Evolutionary conservation across 2,329 filamentous ascomycete genomes (phyloP).

Genomic region (Epichloe bromicola): DNA sequence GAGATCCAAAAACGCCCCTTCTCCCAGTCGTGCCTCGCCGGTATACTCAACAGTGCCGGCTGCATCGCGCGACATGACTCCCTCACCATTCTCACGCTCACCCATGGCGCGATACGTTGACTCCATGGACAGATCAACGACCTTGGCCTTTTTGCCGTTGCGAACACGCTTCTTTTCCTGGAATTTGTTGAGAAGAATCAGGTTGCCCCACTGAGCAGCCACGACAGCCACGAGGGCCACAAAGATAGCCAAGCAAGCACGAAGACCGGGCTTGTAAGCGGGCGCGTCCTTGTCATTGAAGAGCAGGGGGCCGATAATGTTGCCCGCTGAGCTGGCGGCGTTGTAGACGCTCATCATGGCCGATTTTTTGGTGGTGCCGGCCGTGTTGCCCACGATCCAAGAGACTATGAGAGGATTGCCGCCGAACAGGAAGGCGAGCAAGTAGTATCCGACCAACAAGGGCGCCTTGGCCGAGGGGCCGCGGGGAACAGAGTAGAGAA

Average conservation of each 20-base stretch:
- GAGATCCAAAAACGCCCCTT: conserved; percentile 43
- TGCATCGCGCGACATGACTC: conserved; percentile 13
- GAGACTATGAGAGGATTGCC: conserved; percentile 52
- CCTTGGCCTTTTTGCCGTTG: conserved; percentile 46
- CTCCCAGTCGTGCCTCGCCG: conserved; percentile 22
- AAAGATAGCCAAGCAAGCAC: conserved; percentile 41
- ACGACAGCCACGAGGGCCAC: conserved; percentile 39
- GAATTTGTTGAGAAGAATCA: conserved; percentile 42
- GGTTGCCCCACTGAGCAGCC: conserved; percentile 38
- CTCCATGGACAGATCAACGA: conserved; percentile 50
- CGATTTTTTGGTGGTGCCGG: conserved; percentile 54
- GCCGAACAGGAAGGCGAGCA: conserved; percentile 53
- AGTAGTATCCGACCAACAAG: conserved; percentile 49
- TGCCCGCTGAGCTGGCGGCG: conserved; percentile 47
- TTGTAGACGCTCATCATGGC: conserved; percentile 52
- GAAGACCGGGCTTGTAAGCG: conserved; percentile 42
- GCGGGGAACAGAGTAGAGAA: conserved; percentile 42
- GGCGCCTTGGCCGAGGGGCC: conserved; percentile 19
- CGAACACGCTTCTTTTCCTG: conserved; percentile 41
- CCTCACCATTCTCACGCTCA: conserved; percentile 4
- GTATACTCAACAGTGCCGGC: conserved; percentile 8
- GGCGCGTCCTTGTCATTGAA: conserved; percentile 47
- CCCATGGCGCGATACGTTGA: conserved; percentile 26
- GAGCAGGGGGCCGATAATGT: conserved; percentile 53
- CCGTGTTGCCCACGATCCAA: conserved; percentile 59